phyloP scores from a whole-genome alignment of 2,329 filamentous ascomycete species.

The Ceratocystis papillata region DNA sequence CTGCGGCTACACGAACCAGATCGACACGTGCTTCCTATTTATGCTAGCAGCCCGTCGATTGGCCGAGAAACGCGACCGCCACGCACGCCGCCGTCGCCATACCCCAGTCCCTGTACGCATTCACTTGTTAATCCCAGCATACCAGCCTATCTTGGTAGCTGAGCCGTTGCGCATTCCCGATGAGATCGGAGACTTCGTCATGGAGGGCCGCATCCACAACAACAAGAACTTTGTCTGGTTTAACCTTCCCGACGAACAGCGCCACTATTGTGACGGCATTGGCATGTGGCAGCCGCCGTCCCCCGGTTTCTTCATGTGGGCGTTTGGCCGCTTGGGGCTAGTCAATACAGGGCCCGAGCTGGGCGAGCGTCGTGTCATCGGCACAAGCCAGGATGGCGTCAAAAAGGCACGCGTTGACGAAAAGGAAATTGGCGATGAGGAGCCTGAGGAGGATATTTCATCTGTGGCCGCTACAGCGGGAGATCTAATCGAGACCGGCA shows the following conservation, averaged over 20 bases:
- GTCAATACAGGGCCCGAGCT: slow-evolving; percentile 26
- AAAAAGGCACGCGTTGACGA: slow-evolving; percentile 23
- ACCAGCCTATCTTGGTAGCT: slow-evolving; percentile 33
- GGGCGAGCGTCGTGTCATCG: slow-evolving; percentile 28
- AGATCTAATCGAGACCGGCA: slow-evolving; percentile 19
- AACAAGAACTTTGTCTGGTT: slow-evolving; percentile 34
- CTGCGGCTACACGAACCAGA: slow-evolving; percentile 35
- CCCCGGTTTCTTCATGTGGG: slow-evolving; percentile 28
- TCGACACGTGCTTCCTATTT: slow-evolving; percentile 35
- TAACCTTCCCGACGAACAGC: slow-evolving; percentile 32
- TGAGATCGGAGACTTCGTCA: slow-evolving; percentile 33
- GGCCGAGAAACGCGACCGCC: slow-evolving; percentile 28
- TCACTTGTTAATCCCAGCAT: slow-evolving; percentile 35
- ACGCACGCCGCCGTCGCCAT: slow-evolving; percentile 27
- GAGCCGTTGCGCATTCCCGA: slow-evolving; percentile 33
- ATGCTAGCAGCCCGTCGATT: slow-evolving; percentile 32
- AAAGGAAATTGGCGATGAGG: slow-evolving; percentile 22
- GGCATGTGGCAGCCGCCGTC: slow-evolving; percentile 31
- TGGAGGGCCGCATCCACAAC: slow-evolving; percentile 34
- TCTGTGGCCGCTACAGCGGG: slow-evolving; percentile 7
- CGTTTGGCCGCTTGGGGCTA: slow-evolving; percentile 29
- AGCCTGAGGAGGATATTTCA: slow-evolving; percentile 15
- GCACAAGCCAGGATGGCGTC: slow-evolving; percentile 26
- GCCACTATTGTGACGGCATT: slow-evolving; percentile 30
- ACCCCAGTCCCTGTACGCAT: slow-evolving; percentile 29